Base-by-base conservation (phyloP, 495 filamentous ascomycete species). In the Jackrogersella multiformis region DNA sequence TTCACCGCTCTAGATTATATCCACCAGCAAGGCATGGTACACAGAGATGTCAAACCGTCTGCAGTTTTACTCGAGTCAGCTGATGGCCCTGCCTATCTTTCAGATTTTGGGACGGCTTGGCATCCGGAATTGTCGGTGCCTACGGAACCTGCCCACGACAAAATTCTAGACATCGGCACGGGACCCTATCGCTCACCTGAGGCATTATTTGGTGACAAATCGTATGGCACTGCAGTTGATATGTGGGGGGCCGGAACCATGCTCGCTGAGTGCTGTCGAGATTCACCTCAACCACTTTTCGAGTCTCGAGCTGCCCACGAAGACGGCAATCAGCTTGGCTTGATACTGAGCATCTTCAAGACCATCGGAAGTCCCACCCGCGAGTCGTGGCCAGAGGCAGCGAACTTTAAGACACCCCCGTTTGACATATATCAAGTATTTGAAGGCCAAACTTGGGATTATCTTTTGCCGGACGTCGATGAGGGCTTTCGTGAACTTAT, bases 41-140 rank as follows among this genome's bases (percentile, higher is more conserved):
- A 99, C 76, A 88, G 95, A 26, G 95, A 99, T 72, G 82, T 99
- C 72, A 99, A 99, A 73, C 94, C 95, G 5, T 90, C 92, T 1
- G 96, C 97, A 66, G 85, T 99, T 49, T 80, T 98, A 35, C 83
- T 98, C 62, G 76, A 84, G 36, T 86, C 87, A 1, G 78, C 83
- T 0, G 74, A 81, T n/a, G 90, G 91, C 1, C 88, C 90, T 1
- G 90, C 91, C 3, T 89, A 87, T 49, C 80, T 99, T 16, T 87
- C 90, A 13, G 95, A 99, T 77, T 98, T 99, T 79, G 95, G 95
- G 18, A 94, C 94, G 35, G 86, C 94, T 6, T 97, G 91, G 90
- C 86, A 88, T 61, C 85, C 89, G 7, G 73, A 78, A 1, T 49
- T 80, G 8, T 89, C 88, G 28, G 56, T 80, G 2, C 72, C 77